Evolutionary conservation across 768 basidiomycete genomes (phyloP).

Genomic region (Leccinum obscurum): DNA sequence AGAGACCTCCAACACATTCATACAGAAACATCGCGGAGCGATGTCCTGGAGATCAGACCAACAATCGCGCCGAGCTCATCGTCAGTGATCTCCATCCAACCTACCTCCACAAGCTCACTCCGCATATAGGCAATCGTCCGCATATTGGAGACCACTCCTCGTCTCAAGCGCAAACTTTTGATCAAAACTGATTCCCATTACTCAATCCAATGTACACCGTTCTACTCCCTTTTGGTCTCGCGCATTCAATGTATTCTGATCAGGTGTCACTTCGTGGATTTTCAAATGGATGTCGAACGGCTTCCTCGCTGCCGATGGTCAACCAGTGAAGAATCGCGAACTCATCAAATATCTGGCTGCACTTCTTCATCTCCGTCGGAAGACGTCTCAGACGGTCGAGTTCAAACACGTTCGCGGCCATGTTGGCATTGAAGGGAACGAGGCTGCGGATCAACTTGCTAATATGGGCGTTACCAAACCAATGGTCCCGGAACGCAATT

Average conservation of each 20-base stretch:
- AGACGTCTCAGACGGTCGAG: slow-evolving; percentile 52
- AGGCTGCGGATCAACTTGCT: slow-evolving; percentile 79
- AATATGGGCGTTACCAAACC: slow-evolving; percentile 52
- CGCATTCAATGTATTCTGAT: slow-evolving; percentile 7
- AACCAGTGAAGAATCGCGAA: slow-evolving; percentile 68
- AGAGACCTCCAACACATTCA: background rate
- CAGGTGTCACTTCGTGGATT: slow-evolving; percentile 73
- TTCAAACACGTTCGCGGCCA: slow-evolving; percentile 82
- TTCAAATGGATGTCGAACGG: slow-evolving; percentile 59
- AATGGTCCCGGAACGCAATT: slow-evolving; percentile 53
- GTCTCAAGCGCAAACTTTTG: slow-evolving; percentile 52
- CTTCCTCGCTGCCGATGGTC: slow-evolving; percentile 48
- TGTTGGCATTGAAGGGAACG: slow-evolving; percentile 76
- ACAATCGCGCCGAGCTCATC: slow-evolving; percentile 86
- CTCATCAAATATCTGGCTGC: slow-evolving; percentile 72
- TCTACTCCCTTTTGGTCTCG: slow-evolving; percentile 2
- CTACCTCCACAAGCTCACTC: background rate
- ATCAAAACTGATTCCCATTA: slow-evolving; percentile 90
- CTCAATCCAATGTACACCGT: slow-evolving; percentile 64
- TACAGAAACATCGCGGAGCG: slow-evolving; percentile 78
- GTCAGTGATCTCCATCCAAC: slow-evolving; percentile 43
- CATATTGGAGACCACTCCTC: slow-evolving; percentile 71
- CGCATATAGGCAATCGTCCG: slow-evolving; percentile 79
- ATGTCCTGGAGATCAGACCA: slow-evolving; percentile 82
- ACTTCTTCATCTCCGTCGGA: slow-evolving; percentile 54